phyloP scores from a whole-genome alignment of 2,329 filamentous ascomycete genomes.

The Coleophoma eucalyptorum region DNA sequence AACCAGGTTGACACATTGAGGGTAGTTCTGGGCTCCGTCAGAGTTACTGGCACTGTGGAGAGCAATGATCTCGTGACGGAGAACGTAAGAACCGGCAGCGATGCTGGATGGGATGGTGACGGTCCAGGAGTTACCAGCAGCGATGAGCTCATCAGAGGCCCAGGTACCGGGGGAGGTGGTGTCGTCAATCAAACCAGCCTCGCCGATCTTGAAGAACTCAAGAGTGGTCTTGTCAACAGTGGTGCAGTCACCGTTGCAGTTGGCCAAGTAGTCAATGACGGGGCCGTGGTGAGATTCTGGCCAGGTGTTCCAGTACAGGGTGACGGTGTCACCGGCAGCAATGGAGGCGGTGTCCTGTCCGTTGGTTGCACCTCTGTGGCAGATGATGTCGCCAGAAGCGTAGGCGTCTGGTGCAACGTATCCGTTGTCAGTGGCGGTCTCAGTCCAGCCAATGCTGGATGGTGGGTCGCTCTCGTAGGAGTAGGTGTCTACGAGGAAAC shows the following conservation, averaged over 20 bases:
- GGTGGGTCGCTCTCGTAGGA: slow-evolving; percentile 26
- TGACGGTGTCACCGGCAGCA: slow-evolving; percentile 50
- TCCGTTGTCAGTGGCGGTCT: slow-evolving; percentile 42
- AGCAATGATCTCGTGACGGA: slow-evolving; percentile 16
- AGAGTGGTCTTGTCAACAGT: slow-evolving; percentile 32
- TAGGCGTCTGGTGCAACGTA: slow-evolving; percentile 44
- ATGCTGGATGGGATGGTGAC: slow-evolving; percentile 39
- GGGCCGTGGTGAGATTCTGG: slow-evolving; percentile 49
- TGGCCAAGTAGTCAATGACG: slow-evolving; percentile 17
- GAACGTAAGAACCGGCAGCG: slow-evolving; percentile 43
- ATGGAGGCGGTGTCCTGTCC: slow-evolving; percentile 46
- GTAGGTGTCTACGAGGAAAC: slow-evolving; percentile 29
- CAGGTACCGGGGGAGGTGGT: slow-evolving; percentile 30
- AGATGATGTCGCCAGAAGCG: slow-evolving; percentile 48
- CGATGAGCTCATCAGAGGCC: slow-evolving; percentile 43
- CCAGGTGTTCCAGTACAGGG: slow-evolving; percentile 60
- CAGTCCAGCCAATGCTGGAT: slow-evolving; percentile 47
- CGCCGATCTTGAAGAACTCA: slow-evolving; percentile 40
- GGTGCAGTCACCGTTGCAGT: slow-evolving; percentile 30
- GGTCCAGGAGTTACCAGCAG: slow-evolving; percentile 48
- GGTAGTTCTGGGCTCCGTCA: slow-evolving; percentile 45
- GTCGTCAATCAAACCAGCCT: slow-evolving; percentile 30
- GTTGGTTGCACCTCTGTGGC: slow-evolving; percentile 50
- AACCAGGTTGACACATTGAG: slow-evolving; percentile 46
- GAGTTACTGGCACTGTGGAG: slow-evolving; percentile 21